These are phyloP conservation scores for Alectoria sarmentosa DNA, from an alignment of 495 filamentous ascomycete species.

Conservation along the genomic window DNA sequence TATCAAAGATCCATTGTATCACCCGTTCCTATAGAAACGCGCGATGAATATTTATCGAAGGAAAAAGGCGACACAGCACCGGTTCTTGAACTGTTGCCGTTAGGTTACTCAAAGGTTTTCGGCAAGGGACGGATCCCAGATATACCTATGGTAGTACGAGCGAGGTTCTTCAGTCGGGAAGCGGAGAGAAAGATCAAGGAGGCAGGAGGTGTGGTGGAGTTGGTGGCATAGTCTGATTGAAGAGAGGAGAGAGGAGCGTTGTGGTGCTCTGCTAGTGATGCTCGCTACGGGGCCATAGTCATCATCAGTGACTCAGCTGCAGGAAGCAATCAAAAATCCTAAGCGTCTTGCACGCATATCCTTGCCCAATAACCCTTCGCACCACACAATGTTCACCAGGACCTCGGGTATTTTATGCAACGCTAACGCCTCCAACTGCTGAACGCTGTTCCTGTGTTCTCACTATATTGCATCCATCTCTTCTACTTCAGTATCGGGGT, in stretches of 20 bases:
- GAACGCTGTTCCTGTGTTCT: not conserved
- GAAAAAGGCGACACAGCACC: conserved; percentile 73
- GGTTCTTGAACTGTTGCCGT: conserved; percentile 84
- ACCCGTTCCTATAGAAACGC: conserved; percentile 72
- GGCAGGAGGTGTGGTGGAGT: conserved; percentile 82
- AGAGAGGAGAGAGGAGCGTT: not conserved
- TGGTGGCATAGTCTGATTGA: conserved; percentile 63
- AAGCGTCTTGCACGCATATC: not conserved
- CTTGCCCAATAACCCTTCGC: not conserved
- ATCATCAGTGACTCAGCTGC: not conserved
- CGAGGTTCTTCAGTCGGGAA: conserved; percentile 77
- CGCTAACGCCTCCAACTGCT: not conserved
- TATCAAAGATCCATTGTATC: conserved; percentile 34
- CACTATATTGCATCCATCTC: conserved; percentile 42
- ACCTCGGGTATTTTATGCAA: conserved; percentile 10
- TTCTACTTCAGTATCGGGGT: conserved; percentile 32
- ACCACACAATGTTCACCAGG: not conserved
- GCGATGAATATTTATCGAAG: conserved; percentile 71
- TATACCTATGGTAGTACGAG: conserved; percentile 80
- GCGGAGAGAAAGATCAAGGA: conserved; percentile 95
- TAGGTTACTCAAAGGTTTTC: conserved; percentile 89
- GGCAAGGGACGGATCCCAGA: conserved; percentile 87
- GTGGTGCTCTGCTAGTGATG: not conserved
- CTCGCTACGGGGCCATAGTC: not conserved
- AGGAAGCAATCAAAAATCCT: not conserved